These are phyloP conservation scores for Fusarium longipes DNA, from an alignment of 2,329 filamentous ascomycete genomes.

Conservation along the genomic window DNA sequence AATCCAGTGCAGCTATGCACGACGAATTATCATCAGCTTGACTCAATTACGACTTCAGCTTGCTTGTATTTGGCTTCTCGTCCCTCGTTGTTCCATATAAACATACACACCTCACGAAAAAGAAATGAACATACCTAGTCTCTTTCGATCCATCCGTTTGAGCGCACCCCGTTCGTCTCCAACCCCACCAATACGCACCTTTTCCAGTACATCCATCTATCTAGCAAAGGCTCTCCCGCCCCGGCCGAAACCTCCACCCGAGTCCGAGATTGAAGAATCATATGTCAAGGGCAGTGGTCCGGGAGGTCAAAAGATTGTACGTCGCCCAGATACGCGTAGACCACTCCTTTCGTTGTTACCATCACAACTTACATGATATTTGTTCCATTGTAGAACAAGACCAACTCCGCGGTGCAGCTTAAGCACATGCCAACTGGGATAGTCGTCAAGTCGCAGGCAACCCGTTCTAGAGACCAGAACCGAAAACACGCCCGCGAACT, in stretches of 20 bases:
- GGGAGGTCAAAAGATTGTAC: slow-evolving; percentile 93
- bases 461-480: slow-evolving; percentile 87
- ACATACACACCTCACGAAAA: not conserved
- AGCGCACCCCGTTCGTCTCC: not conserved
- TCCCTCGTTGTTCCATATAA: not conserved
- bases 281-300: slow-evolving; percentile 94
- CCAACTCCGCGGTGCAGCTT: slow-evolving; percentile 91
- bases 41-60: slow-evolving; percentile 12
- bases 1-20: slow-evolving; percentile 5
- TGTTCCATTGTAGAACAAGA: slow-evolving; percentile 80
- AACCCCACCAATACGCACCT: slow-evolving; percentile 36
- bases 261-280: slow-evolving; percentile 82
- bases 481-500: slow-evolving; percentile 83
- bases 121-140: slow-evolving; percentile 13
- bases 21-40: slow-evolving; percentile 5
- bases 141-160: slow-evolving; percentile 21
- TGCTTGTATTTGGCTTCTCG: not conserved
- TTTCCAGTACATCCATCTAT: slow-evolving; percentile 48
- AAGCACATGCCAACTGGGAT: slow-evolving; percentile 91
- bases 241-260: slow-evolving; percentile 76
- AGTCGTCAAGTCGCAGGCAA: slow-evolving; percentile 94
- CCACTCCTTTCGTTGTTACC: not conserved
- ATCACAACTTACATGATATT: slow-evolving; percentile 7
- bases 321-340: not conserved
- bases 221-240: slow-evolving; percentile 74